phyloP scores from a whole-genome alignment of 495 filamentous ascomycete genomes.

The Jackrogersella minutella region DNA sequence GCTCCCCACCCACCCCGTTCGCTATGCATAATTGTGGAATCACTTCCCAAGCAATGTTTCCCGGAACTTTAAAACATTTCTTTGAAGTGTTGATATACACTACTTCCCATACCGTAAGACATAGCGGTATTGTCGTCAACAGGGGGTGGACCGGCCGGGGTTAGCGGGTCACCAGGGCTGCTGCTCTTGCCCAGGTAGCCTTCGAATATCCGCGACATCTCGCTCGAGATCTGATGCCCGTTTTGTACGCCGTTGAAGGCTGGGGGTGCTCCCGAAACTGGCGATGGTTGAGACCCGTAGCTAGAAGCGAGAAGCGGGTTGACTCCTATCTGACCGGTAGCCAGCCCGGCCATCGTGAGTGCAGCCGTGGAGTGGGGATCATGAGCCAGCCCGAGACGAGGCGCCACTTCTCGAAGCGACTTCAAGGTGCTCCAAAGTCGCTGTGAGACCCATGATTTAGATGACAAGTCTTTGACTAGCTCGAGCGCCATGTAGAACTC shows the following conservation, averaged over 20 bases:
- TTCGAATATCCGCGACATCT: conserved; percentile 58
- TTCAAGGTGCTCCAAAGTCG: conserved; percentile 84
- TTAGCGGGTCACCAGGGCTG: conserved; percentile 18
- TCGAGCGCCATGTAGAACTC: conserved; percentile 91
- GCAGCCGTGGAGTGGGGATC: conserved; percentile 44
- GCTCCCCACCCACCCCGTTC: not conserved
- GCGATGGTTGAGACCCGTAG: conserved; percentile 25
- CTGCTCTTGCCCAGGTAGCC: conserved; percentile 45
- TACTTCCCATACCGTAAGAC: conserved; percentile 24
- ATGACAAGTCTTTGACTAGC: conserved; percentile 79
- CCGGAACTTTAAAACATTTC: conserved; percentile 40
- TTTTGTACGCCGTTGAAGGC: conserved; percentile 39
- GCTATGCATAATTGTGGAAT: not conserved
- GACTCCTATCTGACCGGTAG: conserved; percentile 34
- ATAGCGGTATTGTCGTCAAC: conserved; percentile 5
- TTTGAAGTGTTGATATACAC: conserved; percentile 45
- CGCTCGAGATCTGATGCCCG: conserved; percentile 52
- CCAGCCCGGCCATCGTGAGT: conserved; percentile 46
- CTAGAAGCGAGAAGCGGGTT: conserved; percentile 20
- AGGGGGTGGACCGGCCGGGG: not conserved
- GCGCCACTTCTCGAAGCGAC: conserved; percentile 79
- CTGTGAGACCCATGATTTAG: conserved; percentile 79
- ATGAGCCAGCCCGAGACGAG: conserved; percentile 72
- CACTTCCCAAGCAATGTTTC: not conserved
- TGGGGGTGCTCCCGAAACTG: conserved; percentile 17